Evolutionary conservation across 2,329 filamentous ascomycete genomes (phyloP), one percentile per base, ranked within the genome.

Genomic region (Colletotrichum siamense): DNA sequence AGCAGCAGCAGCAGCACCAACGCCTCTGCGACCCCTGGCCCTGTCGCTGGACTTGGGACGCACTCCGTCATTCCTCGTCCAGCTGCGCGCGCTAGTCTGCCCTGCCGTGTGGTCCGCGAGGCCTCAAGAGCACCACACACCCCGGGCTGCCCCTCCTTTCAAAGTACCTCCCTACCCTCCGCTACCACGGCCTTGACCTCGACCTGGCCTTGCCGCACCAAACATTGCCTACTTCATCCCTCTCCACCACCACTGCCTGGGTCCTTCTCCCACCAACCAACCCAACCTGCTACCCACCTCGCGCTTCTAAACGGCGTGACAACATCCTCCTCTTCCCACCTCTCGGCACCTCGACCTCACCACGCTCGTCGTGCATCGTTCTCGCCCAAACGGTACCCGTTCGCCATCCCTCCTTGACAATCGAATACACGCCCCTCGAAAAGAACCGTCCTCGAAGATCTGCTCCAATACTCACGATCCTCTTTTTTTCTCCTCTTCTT

Each of bases 1-100:
- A 28, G 24, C 57, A 28, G 9, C 28, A n/a, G 34, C 71, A 30
- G 8, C 28, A 32, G 34, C 71, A 30, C 28, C n/a, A 4, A 24
- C 55, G 13, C 64, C 28, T 32, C 57, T 36, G 32, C 55, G 10
- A 28, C 52, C 59, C 68, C 22, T 66, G 68, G 59, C 26, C 59
- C 59, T 32, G 63, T 44, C 22, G 52, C 64, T 64, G 70, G 69
- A 76, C 57, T 76, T 76, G 73, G 70, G 73, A 76, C 64, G 59
- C 64, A 76, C 73, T 76, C 73, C 73, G 73, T 76, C 73, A 76
- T 76, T 73, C 59, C 73, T 76, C 65, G 70, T 59, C 70, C 73
- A 76, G 73, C 70, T 76, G 73, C 73, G 57, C 70, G 57, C 70
- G 70, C 73, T 76, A 76, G 73, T 73, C 70, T 76, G 70, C 64